phyloP scores from a whole-genome alignment of 2,329 filamentous ascomycete species.

The Ascochyta rabiei region DNA sequence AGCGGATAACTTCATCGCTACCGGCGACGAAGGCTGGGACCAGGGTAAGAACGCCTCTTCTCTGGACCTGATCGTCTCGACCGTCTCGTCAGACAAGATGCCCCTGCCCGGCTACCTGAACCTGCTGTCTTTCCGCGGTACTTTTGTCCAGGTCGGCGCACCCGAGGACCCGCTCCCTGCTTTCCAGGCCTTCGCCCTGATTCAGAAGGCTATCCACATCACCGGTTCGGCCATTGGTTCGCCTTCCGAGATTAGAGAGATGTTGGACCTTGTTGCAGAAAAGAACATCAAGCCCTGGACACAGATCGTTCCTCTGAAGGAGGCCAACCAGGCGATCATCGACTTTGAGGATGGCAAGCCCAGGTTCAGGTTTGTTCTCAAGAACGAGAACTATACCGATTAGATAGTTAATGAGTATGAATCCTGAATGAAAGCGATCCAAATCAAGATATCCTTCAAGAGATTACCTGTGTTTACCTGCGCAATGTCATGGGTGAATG shows the following conservation, averaged over 20 bases:
- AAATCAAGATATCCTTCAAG: not conserved
- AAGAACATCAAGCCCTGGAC: slow-evolving; percentile 67
- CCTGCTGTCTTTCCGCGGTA: slow-evolving; percentile 64
- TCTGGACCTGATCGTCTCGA: slow-evolving; percentile 65
- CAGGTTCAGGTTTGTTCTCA: slow-evolving; percentile 49
- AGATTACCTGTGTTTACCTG: no score
- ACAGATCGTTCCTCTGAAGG: slow-evolving; percentile 63
- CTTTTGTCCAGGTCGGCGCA: slow-evolving; percentile 69
- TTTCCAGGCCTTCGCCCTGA: slow-evolving; percentile 59
- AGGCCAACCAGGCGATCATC: slow-evolving; percentile 60
- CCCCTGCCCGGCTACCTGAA: slow-evolving; percentile 62
- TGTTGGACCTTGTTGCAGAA: slow-evolving; percentile 63
- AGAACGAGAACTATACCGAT: slow-evolving; percentile 28
- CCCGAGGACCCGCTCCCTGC: slow-evolving; percentile 60
- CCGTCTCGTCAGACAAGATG: slow-evolving; percentile 60
- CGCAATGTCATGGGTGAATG: not conserved
- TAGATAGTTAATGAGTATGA: not conserved
- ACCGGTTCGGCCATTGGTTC: slow-evolving; percentile 34
- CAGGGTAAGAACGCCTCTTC: slow-evolving; percentile 58
- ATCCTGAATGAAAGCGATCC: not conserved
- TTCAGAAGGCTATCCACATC: slow-evolving; percentile 43
- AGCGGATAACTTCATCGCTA: slow-evolving; percentile 66
- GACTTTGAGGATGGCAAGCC: slow-evolving; percentile 64
- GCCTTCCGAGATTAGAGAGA: slow-evolving; percentile 33
- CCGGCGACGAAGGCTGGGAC: slow-evolving; percentile 65